Evolutionary conservation across 2,329 filamentous ascomycete genomes (phyloP).

Genomic region (Chaetoscypha palmicola): DNA sequence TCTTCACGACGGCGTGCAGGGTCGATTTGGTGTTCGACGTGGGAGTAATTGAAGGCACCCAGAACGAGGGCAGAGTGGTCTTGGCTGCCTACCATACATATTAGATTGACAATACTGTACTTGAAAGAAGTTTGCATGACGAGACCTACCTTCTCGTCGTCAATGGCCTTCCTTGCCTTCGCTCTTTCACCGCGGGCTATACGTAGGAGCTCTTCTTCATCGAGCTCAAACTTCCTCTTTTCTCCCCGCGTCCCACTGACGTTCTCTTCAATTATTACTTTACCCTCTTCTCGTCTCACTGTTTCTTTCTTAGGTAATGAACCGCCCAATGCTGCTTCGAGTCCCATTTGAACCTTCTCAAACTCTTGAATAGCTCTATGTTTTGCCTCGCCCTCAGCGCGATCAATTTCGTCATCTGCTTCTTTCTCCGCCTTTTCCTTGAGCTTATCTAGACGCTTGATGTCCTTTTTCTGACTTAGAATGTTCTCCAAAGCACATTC

Average conservation of each 20-base stretch:
- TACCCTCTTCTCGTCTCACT: conserved; percentile 37
- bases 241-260: conserved; percentile 34
- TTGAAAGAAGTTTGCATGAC: conserved; percentile 1
- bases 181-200: conserved; percentile 63
- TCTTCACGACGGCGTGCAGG: conserved; percentile 50
- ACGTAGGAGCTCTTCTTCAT: conserved; percentile 66
- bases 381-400: conserved; percentile 62
- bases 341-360: conserved; percentile 73
- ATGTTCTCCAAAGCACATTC: conserved; percentile 91
- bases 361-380: conserved; percentile 71
- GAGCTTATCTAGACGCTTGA: conserved; percentile 68
- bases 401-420: conserved; percentile 49
- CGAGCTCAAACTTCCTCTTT: conserved; percentile 74
- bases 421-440: conserved; percentile 56
- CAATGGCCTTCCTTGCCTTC: conserved; percentile 62
- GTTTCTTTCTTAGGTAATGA: conserved; percentile 29
- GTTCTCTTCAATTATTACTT: conserved; percentile 35
- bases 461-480: conserved; percentile 85
- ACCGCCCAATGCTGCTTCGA: conserved; percentile 34
- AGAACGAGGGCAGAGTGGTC: conserved; percentile 75
- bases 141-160: conserved; percentile 58
- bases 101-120: conserved; percentile 1
- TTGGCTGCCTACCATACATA: conserved; percentile 43
- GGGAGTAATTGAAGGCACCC: conserved; percentile 81
- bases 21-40: conserved; percentile 51